A percentile compares a stretch with the other conserved stretches of the same genome.
phyloP scores from a whole-genome alignment of 441 rosid species.

The Populus trichocarpa region DNA sequence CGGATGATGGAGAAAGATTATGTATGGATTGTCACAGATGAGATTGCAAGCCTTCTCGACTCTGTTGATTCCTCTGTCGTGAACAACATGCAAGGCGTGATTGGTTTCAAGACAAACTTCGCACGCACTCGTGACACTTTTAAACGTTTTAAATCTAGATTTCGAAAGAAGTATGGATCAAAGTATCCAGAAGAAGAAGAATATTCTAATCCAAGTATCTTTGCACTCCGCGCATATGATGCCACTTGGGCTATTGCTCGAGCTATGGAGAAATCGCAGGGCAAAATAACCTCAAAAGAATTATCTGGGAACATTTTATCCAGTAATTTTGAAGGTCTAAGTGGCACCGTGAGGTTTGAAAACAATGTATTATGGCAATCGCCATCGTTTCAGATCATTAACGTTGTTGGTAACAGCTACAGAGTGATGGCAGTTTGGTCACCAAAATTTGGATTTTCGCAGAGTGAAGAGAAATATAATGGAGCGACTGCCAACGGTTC shows the following conservation, averaged over 20 bases:
- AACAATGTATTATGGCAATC: slow-evolving; percentile 1
- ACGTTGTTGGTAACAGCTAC: slow-evolving; percentile 29
- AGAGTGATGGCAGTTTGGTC: slow-evolving; percentile 30
- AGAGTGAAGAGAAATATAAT: not conserved
- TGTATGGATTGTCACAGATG: slow-evolving; percentile 28
- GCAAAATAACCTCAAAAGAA: not conserved
- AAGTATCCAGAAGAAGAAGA: slow-evolving; percentile 24
- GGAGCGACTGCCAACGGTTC: not conserved
- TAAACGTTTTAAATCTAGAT: slow-evolving; percentile 19
- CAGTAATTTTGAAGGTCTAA: slow-evolving; percentile 25
- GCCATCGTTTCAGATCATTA: slow-evolving; percentile 21
- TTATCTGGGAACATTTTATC: slow-evolving; percentile 9
- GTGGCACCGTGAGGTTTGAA: slow-evolving; percentile 22
- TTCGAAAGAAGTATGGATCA: slow-evolving; percentile 14
- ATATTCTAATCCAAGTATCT: slow-evolving; percentile 24
- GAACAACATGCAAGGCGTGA: slow-evolving; percentile 26
- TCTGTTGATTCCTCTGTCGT: slow-evolving; percentile 20
- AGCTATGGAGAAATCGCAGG: slow-evolving; percentile 16
- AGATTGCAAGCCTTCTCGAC: slow-evolving; percentile 25
- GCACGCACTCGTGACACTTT: slow-evolving; percentile 5
- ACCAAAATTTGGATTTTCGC: slow-evolving; percentile 11
- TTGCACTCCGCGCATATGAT: slow-evolving; percentile 31
- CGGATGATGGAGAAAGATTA: slow-evolving; percentile 30
- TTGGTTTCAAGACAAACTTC: slow-evolving; percentile 23
- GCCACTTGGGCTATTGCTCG: slow-evolving; percentile 21